phyloP scores from a whole-genome alignment of 2,329 filamentous ascomycete species.

The Ophioceras dolichostomum region DNA sequence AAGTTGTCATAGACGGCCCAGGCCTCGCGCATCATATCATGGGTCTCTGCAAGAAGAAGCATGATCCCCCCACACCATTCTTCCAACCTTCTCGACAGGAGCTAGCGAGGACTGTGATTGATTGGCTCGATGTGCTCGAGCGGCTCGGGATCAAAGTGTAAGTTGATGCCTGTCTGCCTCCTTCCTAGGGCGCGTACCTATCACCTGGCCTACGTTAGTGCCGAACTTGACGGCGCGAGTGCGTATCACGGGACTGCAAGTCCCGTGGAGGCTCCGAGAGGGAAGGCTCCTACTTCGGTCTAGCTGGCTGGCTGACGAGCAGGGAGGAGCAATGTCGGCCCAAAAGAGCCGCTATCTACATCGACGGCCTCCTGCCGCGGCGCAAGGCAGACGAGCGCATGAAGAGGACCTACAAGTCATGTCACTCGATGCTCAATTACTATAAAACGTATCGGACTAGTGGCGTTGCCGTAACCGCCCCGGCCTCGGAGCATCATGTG shows the following conservation, averaged over 20 bases:
- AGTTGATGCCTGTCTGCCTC: background rate
- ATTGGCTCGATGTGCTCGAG: constrained; percentile 10
- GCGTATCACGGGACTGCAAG: too few species aligned
- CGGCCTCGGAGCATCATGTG: too few species aligned
- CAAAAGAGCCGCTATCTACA: constrained; percentile 64
- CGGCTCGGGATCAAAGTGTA: constrained; percentile 7
- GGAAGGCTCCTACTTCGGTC: too few species aligned
- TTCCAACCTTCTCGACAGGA: constrained; percentile 9
- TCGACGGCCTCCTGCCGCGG: constrained; percentile 69
- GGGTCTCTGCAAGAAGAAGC: constrained; percentile 6
- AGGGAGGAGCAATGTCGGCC: constrained; percentile 3
- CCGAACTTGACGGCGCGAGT: too few species aligned
- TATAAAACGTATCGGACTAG: too few species aligned
- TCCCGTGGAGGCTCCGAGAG: too few species aligned
- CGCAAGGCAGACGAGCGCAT: constrained; percentile 52
- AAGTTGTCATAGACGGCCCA: constrained; percentile 14
- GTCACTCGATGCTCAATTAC: too few species aligned
- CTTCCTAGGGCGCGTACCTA: too few species aligned
- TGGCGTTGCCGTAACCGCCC: too few species aligned
- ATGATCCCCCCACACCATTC: constrained; percentile 7
- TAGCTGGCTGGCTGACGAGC: background rate
- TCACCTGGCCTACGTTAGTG: too few species aligned
- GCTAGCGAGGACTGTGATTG: constrained; percentile 9
- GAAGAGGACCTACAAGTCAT: too few species aligned
- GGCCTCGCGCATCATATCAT: constrained; percentile 13